These are phyloP conservation scores for Magnusiomyces tetraspermus DNA, from an alignment of 1,139 yeast species.

Conservation along the genomic window DNA sequence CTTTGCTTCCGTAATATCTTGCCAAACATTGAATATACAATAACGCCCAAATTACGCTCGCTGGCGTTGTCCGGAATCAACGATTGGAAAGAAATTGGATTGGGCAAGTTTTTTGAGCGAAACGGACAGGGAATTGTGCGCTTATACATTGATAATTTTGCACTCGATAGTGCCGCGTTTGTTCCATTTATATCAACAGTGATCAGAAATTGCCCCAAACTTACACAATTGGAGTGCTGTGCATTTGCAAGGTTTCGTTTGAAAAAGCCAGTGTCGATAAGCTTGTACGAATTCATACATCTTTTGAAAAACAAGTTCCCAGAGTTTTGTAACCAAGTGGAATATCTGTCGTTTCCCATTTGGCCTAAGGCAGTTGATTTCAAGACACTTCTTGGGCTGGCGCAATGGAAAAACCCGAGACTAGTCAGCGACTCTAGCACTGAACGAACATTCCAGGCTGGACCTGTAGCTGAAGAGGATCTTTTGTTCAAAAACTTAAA, in stretches of 20 bases:
- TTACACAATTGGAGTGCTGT: background rate
- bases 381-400: background rate
- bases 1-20: too few relatives aligned
- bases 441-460: too few relatives aligned
- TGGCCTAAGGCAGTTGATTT: background rate
- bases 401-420: background rate
- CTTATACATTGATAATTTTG: background rate
- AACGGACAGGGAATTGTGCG: background rate
- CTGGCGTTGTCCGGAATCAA: too few relatives aligned
- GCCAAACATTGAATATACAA: too few relatives aligned
- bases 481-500: background rate
- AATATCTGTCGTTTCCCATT: background rate
- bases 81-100: background rate
- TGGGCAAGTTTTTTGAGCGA: background rate
- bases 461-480: background rate
- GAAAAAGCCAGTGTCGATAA: background rate
- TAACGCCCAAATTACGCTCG: too few relatives aligned
- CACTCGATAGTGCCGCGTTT: background rate
- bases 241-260: background rate
- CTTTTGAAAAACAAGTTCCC: background rate
- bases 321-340: background rate
- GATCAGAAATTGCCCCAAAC: background rate
- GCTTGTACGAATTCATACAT: background rate
- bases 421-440: too few relatives aligned
- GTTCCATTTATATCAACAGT: background rate